Conservation (phyloP, 495 filamentous ascomycete genomes). For the Cercophora scortea region DNA sequence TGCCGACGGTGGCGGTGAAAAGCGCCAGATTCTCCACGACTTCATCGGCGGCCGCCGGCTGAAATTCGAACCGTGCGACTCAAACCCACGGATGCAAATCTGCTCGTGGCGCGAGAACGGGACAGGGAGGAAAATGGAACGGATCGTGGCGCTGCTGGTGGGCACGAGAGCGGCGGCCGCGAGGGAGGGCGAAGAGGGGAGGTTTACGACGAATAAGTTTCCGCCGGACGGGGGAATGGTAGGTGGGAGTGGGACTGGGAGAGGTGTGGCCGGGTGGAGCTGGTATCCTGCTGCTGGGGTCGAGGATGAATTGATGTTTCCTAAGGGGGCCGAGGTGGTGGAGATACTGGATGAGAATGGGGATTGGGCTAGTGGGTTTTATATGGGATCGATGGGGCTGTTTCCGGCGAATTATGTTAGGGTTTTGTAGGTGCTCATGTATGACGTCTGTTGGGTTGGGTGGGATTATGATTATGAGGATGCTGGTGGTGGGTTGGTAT, state of each 20-base stretch:
- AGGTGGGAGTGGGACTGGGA: too few species aligned
- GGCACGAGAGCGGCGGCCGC: constrained; percentile 14
- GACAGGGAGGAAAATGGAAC: constrained; percentile 14
- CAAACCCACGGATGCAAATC: constrained; percentile 13
- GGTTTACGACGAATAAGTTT: constrained; percentile 32
- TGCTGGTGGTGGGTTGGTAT: neutral
- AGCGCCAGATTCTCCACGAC: constrained; percentile 44
- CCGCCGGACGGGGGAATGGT: constrained; percentile 66
- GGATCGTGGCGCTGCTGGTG: constrained; percentile 25
- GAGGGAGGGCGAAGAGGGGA: neutral
- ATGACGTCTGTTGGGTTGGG: neutral
- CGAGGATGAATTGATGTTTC: constrained; percentile 73
- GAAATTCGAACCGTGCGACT: constrained; percentile 39
- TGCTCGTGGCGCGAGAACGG: constrained; percentile 20
- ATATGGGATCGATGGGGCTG: constrained; percentile 65
- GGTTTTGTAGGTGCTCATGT: constrained; percentile 3
- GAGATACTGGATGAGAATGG: constrained; percentile 79
- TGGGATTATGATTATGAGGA: neutral
- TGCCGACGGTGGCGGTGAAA: constrained; percentile 41
- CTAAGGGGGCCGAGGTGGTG: constrained; percentile 68
- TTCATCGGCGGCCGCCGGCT: constrained; percentile 59
- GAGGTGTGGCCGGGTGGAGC: constrained; percentile 57
- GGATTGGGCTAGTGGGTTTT: constrained; percentile 78
- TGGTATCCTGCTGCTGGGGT: constrained; percentile 58
- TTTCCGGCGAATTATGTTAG: constrained; percentile 69